A percentile compares a stretch with the other conserved stretches of the same genome.
phyloP scores from a whole-genome alignment of 2,329 filamentous ascomycete species.

The Alternaria burnsii region DNA sequence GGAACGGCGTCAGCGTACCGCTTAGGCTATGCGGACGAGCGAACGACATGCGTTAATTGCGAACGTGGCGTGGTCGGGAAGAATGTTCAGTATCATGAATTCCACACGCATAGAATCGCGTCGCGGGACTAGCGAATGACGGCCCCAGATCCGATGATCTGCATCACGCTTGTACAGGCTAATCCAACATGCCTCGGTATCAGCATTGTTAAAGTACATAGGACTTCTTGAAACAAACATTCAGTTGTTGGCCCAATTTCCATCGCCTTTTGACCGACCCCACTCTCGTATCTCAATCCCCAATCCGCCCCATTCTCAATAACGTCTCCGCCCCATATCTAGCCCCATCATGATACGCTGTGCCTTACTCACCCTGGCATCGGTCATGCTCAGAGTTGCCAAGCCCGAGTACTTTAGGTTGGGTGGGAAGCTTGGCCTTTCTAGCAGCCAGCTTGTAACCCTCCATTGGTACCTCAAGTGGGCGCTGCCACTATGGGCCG shows the following conservation, averaged over 20 bases:
- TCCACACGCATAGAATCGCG: conserved; percentile 8
- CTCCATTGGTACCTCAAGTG: conserved; percentile 39
- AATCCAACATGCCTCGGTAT: conserved; percentile 1
- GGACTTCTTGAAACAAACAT: background rate
- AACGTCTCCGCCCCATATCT: conserved; percentile 7
- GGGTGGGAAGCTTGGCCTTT: conserved; percentile 30
- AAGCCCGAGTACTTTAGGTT: conserved; percentile 34
- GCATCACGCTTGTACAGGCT: conserved; percentile 5
- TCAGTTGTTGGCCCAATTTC: background rate
- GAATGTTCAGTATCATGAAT: conserved; percentile 1
- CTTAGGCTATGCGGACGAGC: conserved; percentile 40
- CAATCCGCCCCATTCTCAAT: conserved; percentile 5
- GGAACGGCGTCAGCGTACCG: conserved; percentile 55
- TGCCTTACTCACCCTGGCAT: conserved; percentile 28
- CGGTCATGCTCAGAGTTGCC: conserved; percentile 23
- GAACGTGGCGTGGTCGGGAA: conserved; percentile 5
- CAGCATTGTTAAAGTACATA: background rate
- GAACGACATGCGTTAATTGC: conserved; percentile 39
- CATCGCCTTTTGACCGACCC: background rate
- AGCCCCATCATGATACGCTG: conserved; percentile 31
- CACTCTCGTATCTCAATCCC: conserved; percentile 1
- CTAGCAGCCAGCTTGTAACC: conserved; percentile 32
- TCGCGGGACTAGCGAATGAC: conserved; percentile 15
- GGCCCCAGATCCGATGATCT: conserved; percentile 11
- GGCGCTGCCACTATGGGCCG: conserved; percentile 32